phyloP scores from a whole-genome alignment of 148 eudicot genomes.

The Spergularia bocconei region DNA sequence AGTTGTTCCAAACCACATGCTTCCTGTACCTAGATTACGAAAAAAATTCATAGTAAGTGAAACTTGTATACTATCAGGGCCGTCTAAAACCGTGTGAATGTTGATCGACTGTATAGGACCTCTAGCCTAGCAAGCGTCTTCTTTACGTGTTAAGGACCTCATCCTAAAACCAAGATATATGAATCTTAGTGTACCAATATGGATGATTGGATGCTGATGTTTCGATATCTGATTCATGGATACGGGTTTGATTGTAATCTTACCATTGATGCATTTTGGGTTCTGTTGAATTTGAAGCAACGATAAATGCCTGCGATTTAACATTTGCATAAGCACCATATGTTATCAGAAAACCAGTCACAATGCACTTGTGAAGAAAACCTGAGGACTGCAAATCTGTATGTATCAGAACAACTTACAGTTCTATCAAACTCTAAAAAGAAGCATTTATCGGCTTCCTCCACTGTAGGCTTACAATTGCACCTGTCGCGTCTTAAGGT shows the following conservation, averaged over 20 bases:
- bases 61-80: neutral
- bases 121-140: too few species aligned
- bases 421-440: constrained; percentile 63
- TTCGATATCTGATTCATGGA: neutral
- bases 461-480: constrained; percentile 60
- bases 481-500: constrained; percentile 64
- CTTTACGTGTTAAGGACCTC: too few species aligned
- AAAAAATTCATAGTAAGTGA: neutral
- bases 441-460: constrained; percentile 60
- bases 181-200: too few species aligned
- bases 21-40: constrained; percentile 46
- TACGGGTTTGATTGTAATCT: neutral
- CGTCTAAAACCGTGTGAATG: neutral
- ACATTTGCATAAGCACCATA: neutral
- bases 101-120: too few species aligned
- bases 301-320: constrained; percentile 56
- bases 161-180: too few species aligned
- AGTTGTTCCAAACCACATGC: constrained; percentile 56
- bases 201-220: too few species aligned
- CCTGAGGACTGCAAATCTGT: neutral
- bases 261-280: constrained; percentile 64
- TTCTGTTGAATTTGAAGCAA: constrained; percentile 57
- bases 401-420: constrained; percentile 33
- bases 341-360: neutral
- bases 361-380: neutral